Evolutionary conservation across 345 rosid genomes (phyloP), one percentile per base, ranked within the genome.

Genomic region (Corchorus olitorius): DNA sequence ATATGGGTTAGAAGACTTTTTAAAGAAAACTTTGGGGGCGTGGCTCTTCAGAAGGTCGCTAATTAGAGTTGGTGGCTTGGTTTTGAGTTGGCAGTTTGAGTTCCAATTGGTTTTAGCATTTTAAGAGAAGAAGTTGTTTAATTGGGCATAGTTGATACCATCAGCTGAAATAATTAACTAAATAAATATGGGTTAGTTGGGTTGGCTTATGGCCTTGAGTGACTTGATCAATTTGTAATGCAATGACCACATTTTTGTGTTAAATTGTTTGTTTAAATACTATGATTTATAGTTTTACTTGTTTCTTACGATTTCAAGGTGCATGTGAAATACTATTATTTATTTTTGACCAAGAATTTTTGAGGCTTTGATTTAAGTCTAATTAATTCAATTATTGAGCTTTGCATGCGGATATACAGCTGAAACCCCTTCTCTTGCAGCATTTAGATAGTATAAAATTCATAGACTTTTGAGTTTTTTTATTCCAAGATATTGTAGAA

Each of bases 71-170:
- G 61, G 61, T 52, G 17, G 33, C 27, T 70, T 17, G 33, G 59
- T 9, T n/a, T 17, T 70, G 13, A 46, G 53, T 66, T 22, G 39
- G 35, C 5, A 9, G 2, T 66, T 66, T 20, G 37, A 20, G 35
- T 46, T 66, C 19, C 3, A 13, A 46, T 66, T 66, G 37, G 71
- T 66, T 19, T 13, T 46, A 46, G 37, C 17, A 11, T 66, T 19
- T 22, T 46, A 46, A n/a, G 35, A 20, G 71, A 66, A 45, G 37
- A 45, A 66, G 55, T 66, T 66, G 54, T 66, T 66, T 20, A 12
- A 20, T 45, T 46, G 0, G 39, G 43, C 17, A 13, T 33, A 43
- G 35, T 35, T 9, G 34, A 50, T 52, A 17, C 35, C 74, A 70
- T 17, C 33, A n/a, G 12, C 33, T n/a, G 33, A 35, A 58, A 53